A percentile compares a stretch with the other conserved stretches of the same genome.
phyloP scores from a whole-genome alignment of 495 filamentous ascomycete genomes.

The Venustampulla echinocandica region DNA sequence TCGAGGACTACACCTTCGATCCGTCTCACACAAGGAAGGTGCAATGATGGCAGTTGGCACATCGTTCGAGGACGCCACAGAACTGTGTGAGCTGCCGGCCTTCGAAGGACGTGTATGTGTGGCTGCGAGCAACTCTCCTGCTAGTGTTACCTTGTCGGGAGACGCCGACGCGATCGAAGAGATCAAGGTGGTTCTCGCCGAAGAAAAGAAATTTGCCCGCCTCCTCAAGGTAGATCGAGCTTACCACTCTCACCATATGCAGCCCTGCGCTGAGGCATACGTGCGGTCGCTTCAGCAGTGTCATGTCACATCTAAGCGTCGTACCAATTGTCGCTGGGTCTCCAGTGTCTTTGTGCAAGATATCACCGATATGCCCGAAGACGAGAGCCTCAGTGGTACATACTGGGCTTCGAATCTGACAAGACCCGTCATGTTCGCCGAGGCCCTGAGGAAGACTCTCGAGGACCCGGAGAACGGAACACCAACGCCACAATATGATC shows the following conservation, averaged over 20 bases:
- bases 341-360: constrained; percentile 1
- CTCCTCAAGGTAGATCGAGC: constrained; percentile 41
- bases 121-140: constrained; percentile 38
- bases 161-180: constrained; percentile 23
- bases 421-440: constrained; percentile 44
- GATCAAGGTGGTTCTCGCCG: constrained; percentile 32
- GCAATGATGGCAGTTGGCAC: constrained; percentile 45
- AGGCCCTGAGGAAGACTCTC: constrained; percentile 36
- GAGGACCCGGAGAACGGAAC: neutral
- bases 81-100: constrained; percentile 23
- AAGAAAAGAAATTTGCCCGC: constrained; percentile 33
- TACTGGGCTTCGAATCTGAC: constrained; percentile 56
- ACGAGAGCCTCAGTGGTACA: constrained; percentile 13
- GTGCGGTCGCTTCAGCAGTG: constrained; percentile 22
- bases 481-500: too few relatives aligned
- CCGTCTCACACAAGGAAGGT: constrained; percentile 23
- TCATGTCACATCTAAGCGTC: constrained; percentile 27
- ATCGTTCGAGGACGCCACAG: constrained; percentile 30
- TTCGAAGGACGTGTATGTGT: constrained; percentile 30
- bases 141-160: constrained; percentile 41
- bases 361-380: neutral
- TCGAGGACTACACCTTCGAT: constrained; percentile 30
- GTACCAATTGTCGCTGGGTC: constrained; percentile 3
- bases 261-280: constrained; percentile 31
- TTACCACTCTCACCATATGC: constrained; percentile 58